Percentiles rank a stretch among this genome's conserved stretches.
Evolutionary conservation across 306 rosid genomes (phyloP).

Genomic region (Astragalus glycyphyllos): DNA sequence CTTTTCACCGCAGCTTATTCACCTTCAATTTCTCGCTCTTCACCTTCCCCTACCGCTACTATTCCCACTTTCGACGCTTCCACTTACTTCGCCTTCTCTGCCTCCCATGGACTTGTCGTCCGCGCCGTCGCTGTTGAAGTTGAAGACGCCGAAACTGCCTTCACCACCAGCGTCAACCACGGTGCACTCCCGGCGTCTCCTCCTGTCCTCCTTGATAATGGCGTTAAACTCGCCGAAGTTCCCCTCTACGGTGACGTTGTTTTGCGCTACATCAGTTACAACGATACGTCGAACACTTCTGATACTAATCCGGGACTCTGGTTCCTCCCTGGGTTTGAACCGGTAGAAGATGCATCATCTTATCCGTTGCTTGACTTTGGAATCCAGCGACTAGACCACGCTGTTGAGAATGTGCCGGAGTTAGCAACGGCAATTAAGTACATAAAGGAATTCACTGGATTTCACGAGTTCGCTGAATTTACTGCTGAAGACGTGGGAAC

Average conservation of each 20-base stretch:
- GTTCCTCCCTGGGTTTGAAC: conserved; percentile 81
- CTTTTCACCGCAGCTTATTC: conserved; percentile 95
- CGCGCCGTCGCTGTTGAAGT: conserved; percentile 84
- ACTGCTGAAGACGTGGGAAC: conserved; percentile 94
- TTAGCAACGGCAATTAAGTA: conserved; percentile 55
- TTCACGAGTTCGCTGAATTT: conserved; percentile 96
- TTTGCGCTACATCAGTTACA: conserved; percentile 75
- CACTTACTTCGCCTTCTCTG: conserved; percentile 62
- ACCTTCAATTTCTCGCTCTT: conserved; percentile 50
- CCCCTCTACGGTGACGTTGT: conserved; percentile 89
- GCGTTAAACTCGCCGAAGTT: conserved; percentile 65
- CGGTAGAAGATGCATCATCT: conserved; percentile 47
- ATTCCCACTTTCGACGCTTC: conserved; percentile 64
- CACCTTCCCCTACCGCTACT: conserved; percentile 52
- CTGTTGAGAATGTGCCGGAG: conserved; percentile 86
- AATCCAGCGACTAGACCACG: conserved; percentile 78
- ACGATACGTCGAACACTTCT: neutral
- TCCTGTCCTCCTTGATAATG: conserved; percentile 56
- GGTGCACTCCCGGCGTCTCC: conserved; percentile 62
- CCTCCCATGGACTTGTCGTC: conserved; percentile 76
- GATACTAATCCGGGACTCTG: conserved; percentile 45
- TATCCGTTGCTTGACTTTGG: conserved; percentile 66
- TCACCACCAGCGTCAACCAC: conserved; percentile 57
- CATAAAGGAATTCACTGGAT: conserved; percentile 72
- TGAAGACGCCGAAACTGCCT: conserved; percentile 70